Base-by-base conservation (phyloP, 177 flowering plant genomes). In the Vitis hybrid region DNA sequence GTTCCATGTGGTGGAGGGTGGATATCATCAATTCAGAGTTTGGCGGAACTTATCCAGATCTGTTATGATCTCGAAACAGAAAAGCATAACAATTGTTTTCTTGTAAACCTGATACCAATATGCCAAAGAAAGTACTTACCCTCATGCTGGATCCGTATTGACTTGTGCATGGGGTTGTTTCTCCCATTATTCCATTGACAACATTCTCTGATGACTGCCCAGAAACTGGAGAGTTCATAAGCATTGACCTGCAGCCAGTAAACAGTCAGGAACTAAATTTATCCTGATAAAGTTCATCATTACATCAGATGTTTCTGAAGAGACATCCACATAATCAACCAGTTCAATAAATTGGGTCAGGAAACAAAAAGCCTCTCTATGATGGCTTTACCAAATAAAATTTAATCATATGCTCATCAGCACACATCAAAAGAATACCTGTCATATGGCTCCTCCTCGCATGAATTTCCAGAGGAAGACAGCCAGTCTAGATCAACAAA, bases 401-500 rank as follows among this genome's bases (percentile, higher is more conserved):
- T n/a, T 55, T 13, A 6, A 8, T 32, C 11, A 13, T 1, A 23
- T 13, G 30, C 17, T 48, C 12, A 23, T 58, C 51, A 56, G 51
- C 17, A 48, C 51, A 4, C 15, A 34, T 26, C 14, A 52, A 58
- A 65, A 45, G 21, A 67, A 30, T 17, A 84, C 87, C 87, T 81
- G 62, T 82, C 85, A 73, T 48, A 78, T 60, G 76, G 73, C 64
- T 81, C 85, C 32, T 84, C 85, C 64, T 80, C 85, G 26, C 83
- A 84, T 54, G 83, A 80, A 70, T 81, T 84, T 4, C 81, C 85
- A 57, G 85, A 84, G 17, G 87, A 84, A 49, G 87, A 84, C 6
- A 84, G 72, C 83, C 85, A 81, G 62, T 82, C 87, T 45, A 84
- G 69, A 65, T 84, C 87, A 68, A 84, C 76, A 77, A 84, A 84